A percentile compares a stretch with the other conserved stretches of the same genome.
Evolutionary conservation across 306 rosid genomes (phyloP).

Genomic region (Trifolium repens): DNA sequence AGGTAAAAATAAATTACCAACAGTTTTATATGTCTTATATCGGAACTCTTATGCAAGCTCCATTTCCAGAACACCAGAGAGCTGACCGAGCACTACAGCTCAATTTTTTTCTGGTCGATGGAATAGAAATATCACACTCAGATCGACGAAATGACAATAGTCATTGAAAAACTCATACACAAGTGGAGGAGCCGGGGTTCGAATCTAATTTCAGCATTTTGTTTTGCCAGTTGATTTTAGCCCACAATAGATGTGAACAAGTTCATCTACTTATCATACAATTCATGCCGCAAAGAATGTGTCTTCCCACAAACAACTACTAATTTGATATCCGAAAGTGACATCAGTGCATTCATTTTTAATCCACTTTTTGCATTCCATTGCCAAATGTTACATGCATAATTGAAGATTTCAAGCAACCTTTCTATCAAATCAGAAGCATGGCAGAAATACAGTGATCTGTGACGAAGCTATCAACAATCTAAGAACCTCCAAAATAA

Average conservation of each 20-base stretch:
- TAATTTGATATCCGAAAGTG: conserved; percentile 6
- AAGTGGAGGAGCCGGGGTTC: too few relatives aligned
- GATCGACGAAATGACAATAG: too few relatives aligned
- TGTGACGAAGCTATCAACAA: conserved; percentile 12
- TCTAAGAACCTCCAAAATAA: conserved; percentile 16
- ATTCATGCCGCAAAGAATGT: too few relatives aligned
- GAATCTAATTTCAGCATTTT: too few relatives aligned
- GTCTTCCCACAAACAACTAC: not conserved
- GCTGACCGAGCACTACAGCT: not conserved
- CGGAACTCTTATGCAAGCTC: not conserved
- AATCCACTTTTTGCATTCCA: conserved; percentile 2
- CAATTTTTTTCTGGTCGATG: not conserved
- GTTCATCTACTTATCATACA: not conserved
- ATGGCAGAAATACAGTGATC: not conserved
- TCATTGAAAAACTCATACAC: too few relatives aligned
- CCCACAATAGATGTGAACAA: conserved; percentile 17
- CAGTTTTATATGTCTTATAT: not conserved
- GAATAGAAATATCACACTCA: too few relatives aligned
- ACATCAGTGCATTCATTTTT: conserved; percentile 6
- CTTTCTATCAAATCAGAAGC: conserved; percentile 3
- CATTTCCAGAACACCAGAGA: conserved; percentile 15
- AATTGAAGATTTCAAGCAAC: conserved; percentile 13
- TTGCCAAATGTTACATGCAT: not conserved
- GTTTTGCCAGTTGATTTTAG: not conserved
- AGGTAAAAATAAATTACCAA: not conserved